Evolutionary conservation across 2,329 filamentous ascomycete species (phyloP), one percentile per base, ranked within the genome.

Genomic region (Penicillium vulpinum): DNA sequence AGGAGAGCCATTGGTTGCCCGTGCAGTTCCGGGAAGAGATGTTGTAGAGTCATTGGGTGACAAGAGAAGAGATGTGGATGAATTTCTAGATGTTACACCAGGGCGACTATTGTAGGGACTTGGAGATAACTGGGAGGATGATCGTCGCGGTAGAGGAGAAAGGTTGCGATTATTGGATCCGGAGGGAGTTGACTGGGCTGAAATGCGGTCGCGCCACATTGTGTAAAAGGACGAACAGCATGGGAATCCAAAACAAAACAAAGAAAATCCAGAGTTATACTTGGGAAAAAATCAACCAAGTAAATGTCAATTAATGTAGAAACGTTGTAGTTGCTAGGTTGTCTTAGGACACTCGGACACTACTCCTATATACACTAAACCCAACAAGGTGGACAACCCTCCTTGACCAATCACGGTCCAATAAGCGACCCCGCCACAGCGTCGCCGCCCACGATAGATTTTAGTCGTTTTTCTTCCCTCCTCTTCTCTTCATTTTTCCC

Each of bases 171-270:
- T 47, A 72, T 83, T 72, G 47, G 85, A 85, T 61, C 84, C 82
- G 55, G 84, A 80, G 75, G 85, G 79, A 73, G 84, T 86, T 56
- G 87, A 83, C 74, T 89, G 87, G 67, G 83, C 86, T 62, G 89
- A 88, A 63, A 96, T 86, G 73, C 92, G 88, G 79, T 96, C 92
- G 71, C 95, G 86, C 92, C 92, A 96, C 91, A 96, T 96, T 48
- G 54, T 75, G 40, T 18, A 40, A 18, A 41, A 22, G 18, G 41
- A 46, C 43, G 40, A 51, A 39, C 35, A 8, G 51, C 57, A 60
- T 59, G 52, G 29, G 33, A 51, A 46, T 49, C 4, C 44, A 24
- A 16, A 24, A 21, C 11, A 31, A 15, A 18, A 7, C 2, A 4
- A 18, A 41, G 21, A 16, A n/a, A 26, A 15, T 35, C 3, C 16